Percentiles rank a stretch among this genome's conserved stretches.
Evolutionary conservation across 225 moss, liverwort and hornwort genomes (phyloP).

Genomic region (Straminergon stramineum): DNA sequence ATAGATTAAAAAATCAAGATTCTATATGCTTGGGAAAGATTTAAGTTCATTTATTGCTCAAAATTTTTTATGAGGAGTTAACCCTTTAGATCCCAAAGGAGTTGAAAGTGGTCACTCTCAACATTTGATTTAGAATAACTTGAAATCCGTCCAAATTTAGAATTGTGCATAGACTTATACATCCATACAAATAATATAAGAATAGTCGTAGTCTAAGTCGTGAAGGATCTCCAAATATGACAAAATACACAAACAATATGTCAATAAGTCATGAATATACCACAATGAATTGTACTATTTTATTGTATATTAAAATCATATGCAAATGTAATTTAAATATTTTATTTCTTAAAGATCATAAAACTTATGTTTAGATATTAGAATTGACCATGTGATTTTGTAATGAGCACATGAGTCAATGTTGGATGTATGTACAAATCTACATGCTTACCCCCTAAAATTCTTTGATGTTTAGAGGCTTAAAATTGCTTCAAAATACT

Average conservation of each 20-base stretch:
- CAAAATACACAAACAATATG: not conserved
- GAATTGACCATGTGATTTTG: not conserved
- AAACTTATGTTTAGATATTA: not conserved
- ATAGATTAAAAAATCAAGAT: not conserved
- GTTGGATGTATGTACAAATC: not conserved
- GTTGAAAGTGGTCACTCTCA: rapidly evolving
- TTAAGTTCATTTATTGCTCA: rapidly evolving
- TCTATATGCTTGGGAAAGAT: not conserved
- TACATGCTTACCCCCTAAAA: too few relatives aligned
- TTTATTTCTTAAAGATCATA: not conserved
- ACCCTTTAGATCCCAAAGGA: not conserved
- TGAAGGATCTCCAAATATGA: not conserved
- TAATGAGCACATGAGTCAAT: not conserved
- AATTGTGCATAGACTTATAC: too few relatives aligned
- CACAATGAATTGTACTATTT: not conserved
- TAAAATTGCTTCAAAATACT: not conserved
- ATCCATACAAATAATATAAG: not conserved
- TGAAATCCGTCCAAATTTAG: not conserved
- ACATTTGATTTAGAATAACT: not conserved
- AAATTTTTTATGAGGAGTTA: not conserved
- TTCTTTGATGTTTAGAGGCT: not conserved
- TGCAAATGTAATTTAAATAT: not conserved
- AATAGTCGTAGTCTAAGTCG: not conserved
- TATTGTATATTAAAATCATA: not conserved
- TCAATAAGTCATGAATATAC: not conserved